Base-by-base conservation (phyloP, 1,284 basidiomycete species). In the Ceratobasidium papillatum region DNA sequence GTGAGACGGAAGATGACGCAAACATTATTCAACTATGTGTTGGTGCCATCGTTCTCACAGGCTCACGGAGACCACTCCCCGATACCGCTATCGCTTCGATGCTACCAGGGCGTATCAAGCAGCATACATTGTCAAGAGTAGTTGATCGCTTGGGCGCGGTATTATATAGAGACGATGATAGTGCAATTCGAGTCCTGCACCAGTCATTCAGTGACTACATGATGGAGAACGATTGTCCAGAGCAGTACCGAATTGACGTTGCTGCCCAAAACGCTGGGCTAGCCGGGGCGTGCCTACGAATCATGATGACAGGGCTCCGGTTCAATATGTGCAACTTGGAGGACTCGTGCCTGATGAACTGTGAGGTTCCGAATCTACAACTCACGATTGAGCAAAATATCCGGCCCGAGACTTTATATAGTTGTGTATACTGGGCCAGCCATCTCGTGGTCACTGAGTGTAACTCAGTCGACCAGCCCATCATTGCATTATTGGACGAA, bases 161-260 rank as follows among this genome's bases (percentile, higher is more conserved):
- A 30, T 19, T 73, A 3, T 73, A 73, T 22, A 30, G 58, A 27
- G 59, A 73, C 19, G n/a, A 51, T 5, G 7, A 19, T 14, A 32
- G 47, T 30, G 34, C 59, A 3, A 45, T 73, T 5, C 71, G 71
- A 7, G 45, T 54, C 2, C 1, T 41, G 12, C 71, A 73, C 22
- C 58, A 62, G 22, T 73, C 71, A 1, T 73, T 73, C 36, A 63
- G 47, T 17, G 59, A 73, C n/a, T 73, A 62, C 43, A 73, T 73
- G 45, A 27, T 25, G 12, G 47, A 25, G 1, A 27, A 32, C 0
- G 32, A 62, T 12, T 63, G 71, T 14, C 59, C 59, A 5, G 17
- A 34, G 12, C n/a, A 36, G n/a, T 73, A 62, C 19, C 47, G 49
- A 38, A 43, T 54, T 12, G 22, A 52, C 22, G n/a, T 25, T 0